Conservation (phyloP, 495 filamentous ascomycete species). For the Hyaloscypha variabilis region DNA sequence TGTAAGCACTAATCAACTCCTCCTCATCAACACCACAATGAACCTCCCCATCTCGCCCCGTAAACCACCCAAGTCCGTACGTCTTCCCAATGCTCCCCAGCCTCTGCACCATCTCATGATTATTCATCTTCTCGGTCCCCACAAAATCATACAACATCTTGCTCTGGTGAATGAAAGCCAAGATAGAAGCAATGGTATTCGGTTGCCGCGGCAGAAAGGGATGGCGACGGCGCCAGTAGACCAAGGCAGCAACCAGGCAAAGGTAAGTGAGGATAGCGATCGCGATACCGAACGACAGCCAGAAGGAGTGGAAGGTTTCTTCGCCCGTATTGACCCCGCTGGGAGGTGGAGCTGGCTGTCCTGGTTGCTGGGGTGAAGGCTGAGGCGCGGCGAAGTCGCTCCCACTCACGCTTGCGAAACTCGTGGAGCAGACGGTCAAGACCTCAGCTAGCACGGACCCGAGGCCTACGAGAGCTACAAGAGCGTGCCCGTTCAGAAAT, state of each 20-base stretch:
- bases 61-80: slow-evolving; percentile 76
- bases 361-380: slow-evolving; percentile 7
- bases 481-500: slow-evolving; percentile 61
- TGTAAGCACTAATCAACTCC: slow-evolving; percentile 61
- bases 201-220: slow-evolving; percentile 73
- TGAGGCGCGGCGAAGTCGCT: slow-evolving; percentile 45
- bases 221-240: slow-evolving; percentile 57
- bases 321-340: slow-evolving; percentile 47
- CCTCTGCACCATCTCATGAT: slow-evolving; percentile 54
- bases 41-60: slow-evolving; percentile 61
- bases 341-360: not conserved
- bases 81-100: slow-evolving; percentile 58
- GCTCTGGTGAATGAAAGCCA: slow-evolving; percentile 73
- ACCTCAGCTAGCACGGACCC: slow-evolving; percentile 67
- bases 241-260: slow-evolving; percentile 50
- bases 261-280: slow-evolving; percentile 61
- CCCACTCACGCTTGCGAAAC: slow-evolving; percentile 60
- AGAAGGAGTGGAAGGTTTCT: slow-evolving; percentile 64
- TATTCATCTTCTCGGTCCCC: slow-evolving; percentile 61
- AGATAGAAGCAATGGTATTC: slow-evolving; percentile 69
- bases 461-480: slow-evolving; percentile 62
- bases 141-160: slow-evolving; percentile 76
- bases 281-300: slow-evolving; percentile 57
- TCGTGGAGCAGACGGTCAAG: slow-evolving; percentile 67
- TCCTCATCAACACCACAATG: slow-evolving; percentile 77